phyloP scores from a whole-genome alignment of 352 stramenopile species.

The Phytophthora multivora region DNA sequence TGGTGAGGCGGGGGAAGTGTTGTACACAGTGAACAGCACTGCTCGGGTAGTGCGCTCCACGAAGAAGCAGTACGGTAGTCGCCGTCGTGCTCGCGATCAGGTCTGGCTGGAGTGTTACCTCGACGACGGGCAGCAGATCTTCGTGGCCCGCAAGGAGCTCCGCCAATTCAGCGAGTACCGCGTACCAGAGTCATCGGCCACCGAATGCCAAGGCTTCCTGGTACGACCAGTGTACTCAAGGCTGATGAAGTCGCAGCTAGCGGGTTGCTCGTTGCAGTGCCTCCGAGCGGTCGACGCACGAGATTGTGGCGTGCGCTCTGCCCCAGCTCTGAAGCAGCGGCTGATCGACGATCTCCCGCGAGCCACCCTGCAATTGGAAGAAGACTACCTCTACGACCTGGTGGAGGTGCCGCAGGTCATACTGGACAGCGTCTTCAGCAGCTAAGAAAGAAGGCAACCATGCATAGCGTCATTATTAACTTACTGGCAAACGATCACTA shows the following conservation, averaged over 20 bases:
- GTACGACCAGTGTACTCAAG: slow-evolving; percentile 42
- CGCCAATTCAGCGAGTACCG: slow-evolving; percentile 40
- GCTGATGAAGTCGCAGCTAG: slow-evolving; percentile 24
- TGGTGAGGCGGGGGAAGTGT: slow-evolving; percentile 18
- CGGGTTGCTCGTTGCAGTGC: slow-evolving; percentile 46
- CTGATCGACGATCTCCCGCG: slow-evolving; percentile 46
- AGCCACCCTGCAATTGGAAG: slow-evolving; percentile 52
- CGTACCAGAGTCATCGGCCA: slow-evolving; percentile 26
- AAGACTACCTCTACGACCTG: slow-evolving; percentile 46
- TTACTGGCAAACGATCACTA: neutral
- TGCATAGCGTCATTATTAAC: slow-evolving; percentile 3
- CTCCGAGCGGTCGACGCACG: slow-evolving; percentile 39
- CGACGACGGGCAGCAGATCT: slow-evolving; percentile 43
- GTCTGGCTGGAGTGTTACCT: slow-evolving; percentile 56
- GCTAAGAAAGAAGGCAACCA: neutral
- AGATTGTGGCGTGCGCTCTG: slow-evolving; percentile 20
- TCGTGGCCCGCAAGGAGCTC: slow-evolving; percentile 50
- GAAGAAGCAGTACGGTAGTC: slow-evolving; percentile 21
- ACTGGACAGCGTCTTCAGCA: slow-evolving; percentile 34
- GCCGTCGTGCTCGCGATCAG: slow-evolving; percentile 25
- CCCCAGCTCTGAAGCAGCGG: slow-evolving; percentile 30
- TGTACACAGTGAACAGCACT: slow-evolving; percentile 40
- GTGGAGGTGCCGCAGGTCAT: slow-evolving; percentile 32
- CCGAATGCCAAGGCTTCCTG: slow-evolving; percentile 45
- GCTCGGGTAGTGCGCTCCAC: slow-evolving; percentile 39